Evolutionary conservation across 208 protist genomes (phyloP), one percentile per base, ranked within the genome.

Genomic region (Blastocrithidia nonstop): DNA sequence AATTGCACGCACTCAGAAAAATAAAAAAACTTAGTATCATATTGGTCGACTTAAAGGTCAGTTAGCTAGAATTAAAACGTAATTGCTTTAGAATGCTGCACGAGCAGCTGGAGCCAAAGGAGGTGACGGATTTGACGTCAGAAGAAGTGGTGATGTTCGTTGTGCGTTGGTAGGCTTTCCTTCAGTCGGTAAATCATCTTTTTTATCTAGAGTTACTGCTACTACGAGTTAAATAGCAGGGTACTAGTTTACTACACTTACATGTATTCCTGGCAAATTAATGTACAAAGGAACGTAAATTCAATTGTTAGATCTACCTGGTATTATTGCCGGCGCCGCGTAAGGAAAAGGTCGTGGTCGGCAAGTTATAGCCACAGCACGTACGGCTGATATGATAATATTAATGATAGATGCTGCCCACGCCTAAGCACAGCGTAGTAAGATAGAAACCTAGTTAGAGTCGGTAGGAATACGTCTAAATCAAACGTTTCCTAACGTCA

Each of bases 161-260:
- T 89, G 84, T 29, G 78, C 84, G 1, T 57, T 95, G 28, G 76
- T 94, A 2, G 88, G 93, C 6, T 97, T 98, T 54, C 95, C 95
- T 1, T 97, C 91, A 22, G 96, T 98, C 6, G 96, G 96, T 25
- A 99, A 99, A 64, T 98, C 93, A 2, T 98, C 96, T 6, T 88
- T 99, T 29, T 75, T 99, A 19, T 97, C 79, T n/a, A 77, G 74
- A 22, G 64, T 99, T 1, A 99, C 97, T 2, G 68, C 87, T 19
- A 97, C 96, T 15, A 65, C 87, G 49, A 98, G 92, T 45, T 93
- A 94, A 68, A 92, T 88, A 21, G 96, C 95, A 0, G 72, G 84
- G 16, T 98, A 98, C 61, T 95, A 99, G 48, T 99, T 99, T 73
- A 99, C 97, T 25, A 99, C 97, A 4, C 80, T 99, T 9, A 99